These are phyloP conservation scores for Rhodotorula diobovata DNA, from an alignment of 768 basidiomycete species.

Conservation along the genomic window DNA sequence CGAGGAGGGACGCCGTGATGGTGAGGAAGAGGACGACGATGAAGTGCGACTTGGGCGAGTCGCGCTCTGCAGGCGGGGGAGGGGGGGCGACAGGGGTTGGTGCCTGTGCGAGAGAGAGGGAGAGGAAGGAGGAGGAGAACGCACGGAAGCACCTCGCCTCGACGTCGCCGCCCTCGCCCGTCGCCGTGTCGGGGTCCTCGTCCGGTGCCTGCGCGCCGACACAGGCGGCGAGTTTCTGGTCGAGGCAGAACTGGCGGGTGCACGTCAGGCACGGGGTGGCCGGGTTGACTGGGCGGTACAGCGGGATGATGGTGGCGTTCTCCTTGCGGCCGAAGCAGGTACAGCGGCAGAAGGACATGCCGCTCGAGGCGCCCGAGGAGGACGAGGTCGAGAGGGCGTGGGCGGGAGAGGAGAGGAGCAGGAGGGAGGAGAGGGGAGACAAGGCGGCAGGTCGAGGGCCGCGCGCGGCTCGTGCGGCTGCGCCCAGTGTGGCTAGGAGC, in stretches of 20 bases:
- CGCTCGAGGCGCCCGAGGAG: not conserved
- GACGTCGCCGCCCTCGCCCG: slow-evolving; percentile 51
- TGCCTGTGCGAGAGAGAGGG: too few species aligned
- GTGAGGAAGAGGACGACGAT: slow-evolving; percentile 43
- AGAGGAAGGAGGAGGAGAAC: slow-evolving; percentile 22
- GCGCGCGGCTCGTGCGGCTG: too few species aligned
- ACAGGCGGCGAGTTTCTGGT: slow-evolving; percentile 50
- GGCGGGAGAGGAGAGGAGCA: not conserved
- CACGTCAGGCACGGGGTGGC: slow-evolving; percentile 50
- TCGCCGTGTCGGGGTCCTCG: slow-evolving; percentile 49
- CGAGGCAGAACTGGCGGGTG: slow-evolving; percentile 51
- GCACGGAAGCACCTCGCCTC: slow-evolving; percentile 51
- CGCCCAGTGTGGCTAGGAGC: not conserved
- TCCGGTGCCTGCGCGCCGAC: slow-evolving; percentile 44
- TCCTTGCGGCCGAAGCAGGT: slow-evolving; percentile 48
- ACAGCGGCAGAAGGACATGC: slow-evolving; percentile 44
- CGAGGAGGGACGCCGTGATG: slow-evolving; percentile 35
- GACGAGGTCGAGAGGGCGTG: not conserved
- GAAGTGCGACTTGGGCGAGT: slow-evolving; percentile 42
- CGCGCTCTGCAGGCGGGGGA: slow-evolving; percentile 34
- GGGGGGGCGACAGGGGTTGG: not conserved
- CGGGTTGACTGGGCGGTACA: slow-evolving; percentile 47
- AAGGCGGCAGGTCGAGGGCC: not conserved
- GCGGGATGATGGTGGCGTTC: slow-evolving; percentile 48
- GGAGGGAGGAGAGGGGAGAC: not conserved